phyloP scores from a whole-genome alignment of 1,139 yeast species.

The Pichia cactophila region DNA sequence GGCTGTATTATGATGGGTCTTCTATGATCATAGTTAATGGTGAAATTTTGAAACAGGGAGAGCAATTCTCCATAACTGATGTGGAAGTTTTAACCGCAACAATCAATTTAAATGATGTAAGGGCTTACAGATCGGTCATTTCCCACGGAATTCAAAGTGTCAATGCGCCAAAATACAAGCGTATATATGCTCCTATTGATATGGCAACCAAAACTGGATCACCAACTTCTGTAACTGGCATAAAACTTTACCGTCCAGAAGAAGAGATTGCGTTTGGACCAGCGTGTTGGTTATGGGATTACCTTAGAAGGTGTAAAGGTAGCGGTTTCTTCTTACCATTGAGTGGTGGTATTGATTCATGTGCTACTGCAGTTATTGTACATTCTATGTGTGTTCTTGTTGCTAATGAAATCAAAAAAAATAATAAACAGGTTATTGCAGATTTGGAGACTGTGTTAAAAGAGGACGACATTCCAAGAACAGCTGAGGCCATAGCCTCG shows the following conservation, averaged over 20 bases:
- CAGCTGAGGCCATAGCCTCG: constrained; percentile 69
- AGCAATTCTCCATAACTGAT: constrained; percentile 80
- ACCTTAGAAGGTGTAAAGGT: constrained; percentile 78
- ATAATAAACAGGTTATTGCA: constrained; percentile 62
- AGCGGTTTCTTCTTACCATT: constrained; percentile 90
- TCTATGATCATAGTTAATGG: constrained; percentile 93
- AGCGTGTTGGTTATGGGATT: constrained; percentile 99
- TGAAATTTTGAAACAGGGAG: constrained; percentile 81
- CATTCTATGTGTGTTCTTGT: constrained; percentile 91
- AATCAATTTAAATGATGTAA: constrained; percentile 83
- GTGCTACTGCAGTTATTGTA: constrained; percentile 94
- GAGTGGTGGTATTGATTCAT: constrained; percentile 96
- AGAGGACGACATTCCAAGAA: constrained; percentile 52
- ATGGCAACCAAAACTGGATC: constrained; percentile 50
- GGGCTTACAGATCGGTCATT: constrained; percentile 65
- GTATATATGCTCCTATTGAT: constrained; percentile 55
- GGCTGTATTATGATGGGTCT: constrained; percentile 94
- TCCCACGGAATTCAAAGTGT: constrained; percentile 78
- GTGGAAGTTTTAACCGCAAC: constrained; percentile 94
- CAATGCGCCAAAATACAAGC: constrained; percentile 45
- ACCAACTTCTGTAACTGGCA: constrained; percentile 49
- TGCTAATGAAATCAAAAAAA: constrained; percentile 53
- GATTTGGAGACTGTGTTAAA: constrained; percentile 66
- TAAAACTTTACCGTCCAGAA: constrained; percentile 72
- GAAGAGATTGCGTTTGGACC: constrained; percentile 98